phyloP scores from a whole-genome alignment of 352 stramenopile species.

The Globisporangium echinulatum region DNA sequence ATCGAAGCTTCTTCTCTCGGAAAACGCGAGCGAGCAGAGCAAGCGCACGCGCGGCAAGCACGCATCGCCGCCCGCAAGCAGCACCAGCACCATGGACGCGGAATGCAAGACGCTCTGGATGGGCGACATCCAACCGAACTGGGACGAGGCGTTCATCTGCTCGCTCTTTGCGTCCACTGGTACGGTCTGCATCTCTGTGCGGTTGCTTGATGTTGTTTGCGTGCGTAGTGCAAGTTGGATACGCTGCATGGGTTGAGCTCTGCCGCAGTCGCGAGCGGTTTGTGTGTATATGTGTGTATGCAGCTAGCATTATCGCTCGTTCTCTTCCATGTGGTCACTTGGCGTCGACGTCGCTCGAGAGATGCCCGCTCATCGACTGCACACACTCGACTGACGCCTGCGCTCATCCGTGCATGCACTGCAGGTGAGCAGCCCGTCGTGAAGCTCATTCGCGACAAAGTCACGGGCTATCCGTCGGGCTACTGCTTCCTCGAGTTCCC shows the following conservation, averaged over 20 bases:
- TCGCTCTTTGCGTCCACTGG: constrained; percentile 74
- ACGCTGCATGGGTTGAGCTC: too few species aligned
- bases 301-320: too few species aligned
- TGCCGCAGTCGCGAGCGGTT: constrained; percentile 1
- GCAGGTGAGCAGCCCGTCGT: constrained; percentile 78
- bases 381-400: too few species aligned
- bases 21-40: too few species aligned
- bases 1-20: too few species aligned
- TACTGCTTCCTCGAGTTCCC: constrained; percentile 92
- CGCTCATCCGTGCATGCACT: not conserved
- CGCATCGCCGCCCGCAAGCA: too few species aligned
- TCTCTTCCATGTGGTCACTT: too few species aligned
- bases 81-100: constrained; percentile 19
- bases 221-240: not conserved
- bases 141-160: constrained; percentile 85
- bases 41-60: too few species aligned
- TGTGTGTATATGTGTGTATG: constrained; percentile 9
- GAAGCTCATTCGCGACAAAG: constrained; percentile 89
- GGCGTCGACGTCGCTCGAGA: too few species aligned
- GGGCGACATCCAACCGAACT: constrained; percentile 87
- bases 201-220: not conserved
- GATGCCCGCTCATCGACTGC: too few species aligned
- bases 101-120: constrained; percentile 89
- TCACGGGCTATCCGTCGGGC: constrained; percentile 80
- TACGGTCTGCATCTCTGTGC: constrained; percentile 16